Evolutionary conservation across 2,329 filamentous ascomycete genomes (phyloP).

Genomic region (Alternaria atra): DNA sequence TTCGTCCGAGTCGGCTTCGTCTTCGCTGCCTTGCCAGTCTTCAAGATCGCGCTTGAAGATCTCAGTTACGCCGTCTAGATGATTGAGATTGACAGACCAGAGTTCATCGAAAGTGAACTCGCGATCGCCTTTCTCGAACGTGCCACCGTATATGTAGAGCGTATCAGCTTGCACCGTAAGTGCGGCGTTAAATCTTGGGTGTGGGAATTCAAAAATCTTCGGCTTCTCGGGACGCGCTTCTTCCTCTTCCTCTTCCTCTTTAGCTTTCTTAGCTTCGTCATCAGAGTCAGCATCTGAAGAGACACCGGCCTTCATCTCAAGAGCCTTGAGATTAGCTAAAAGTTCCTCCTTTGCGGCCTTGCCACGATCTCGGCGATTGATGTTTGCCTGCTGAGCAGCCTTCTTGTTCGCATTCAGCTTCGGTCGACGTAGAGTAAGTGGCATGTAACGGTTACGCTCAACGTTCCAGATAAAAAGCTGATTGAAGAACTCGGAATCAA

Average conservation of each 20-base stretch:
- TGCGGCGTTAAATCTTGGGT: slow-evolving; percentile 89
- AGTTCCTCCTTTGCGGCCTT: slow-evolving; percentile 94
- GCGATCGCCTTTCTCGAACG: slow-evolving; percentile 91
- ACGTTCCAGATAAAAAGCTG: slow-evolving; percentile 91
- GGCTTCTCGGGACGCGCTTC: slow-evolving; percentile 65
- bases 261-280: slow-evolving; percentile 37
- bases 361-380: slow-evolving; percentile 69
- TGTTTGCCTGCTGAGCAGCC: slow-evolving; percentile 48
- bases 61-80: slow-evolving; percentile 92
- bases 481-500: slow-evolving; percentile 98
- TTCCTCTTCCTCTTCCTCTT: slow-evolving; percentile 56
- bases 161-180: slow-evolving; percentile 91
- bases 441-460: slow-evolving; percentile 94
- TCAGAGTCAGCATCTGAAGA: slow-evolving; percentile 52
- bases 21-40: slow-evolving; percentile 75
- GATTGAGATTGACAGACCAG: slow-evolving; percentile 91
- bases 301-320: slow-evolving; percentile 78
- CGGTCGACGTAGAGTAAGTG: slow-evolving; percentile 77
- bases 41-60: slow-evolving; percentile 85
- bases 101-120: slow-evolving; percentile 97
- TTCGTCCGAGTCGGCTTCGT: slow-evolving; percentile 58
- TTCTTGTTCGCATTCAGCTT: slow-evolving; percentile 72
- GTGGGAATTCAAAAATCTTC: slow-evolving; percentile 81
- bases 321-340: slow-evolving; percentile 81
- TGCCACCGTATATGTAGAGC: slow-evolving; percentile 93